Conservation (phyloP, 1,139 yeast genomes). For the Blastobotrys capitulatus region DNA sequence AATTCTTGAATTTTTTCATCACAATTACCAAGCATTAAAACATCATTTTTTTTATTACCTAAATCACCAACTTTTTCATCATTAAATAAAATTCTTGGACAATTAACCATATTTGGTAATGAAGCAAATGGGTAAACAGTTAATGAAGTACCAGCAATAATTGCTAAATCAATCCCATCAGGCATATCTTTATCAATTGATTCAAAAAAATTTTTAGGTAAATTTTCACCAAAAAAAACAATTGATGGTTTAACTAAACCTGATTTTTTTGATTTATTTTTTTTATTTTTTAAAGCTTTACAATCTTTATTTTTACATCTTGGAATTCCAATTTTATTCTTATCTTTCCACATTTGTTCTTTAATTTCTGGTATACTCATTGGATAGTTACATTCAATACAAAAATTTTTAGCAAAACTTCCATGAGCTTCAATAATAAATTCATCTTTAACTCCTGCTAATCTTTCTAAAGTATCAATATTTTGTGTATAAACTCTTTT, state of each 20-base stretch:
- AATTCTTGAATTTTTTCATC: conserved; percentile 55
- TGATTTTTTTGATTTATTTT: conserved; percentile 4
- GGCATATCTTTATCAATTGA: conserved; percentile 49
- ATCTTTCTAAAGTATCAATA: conserved; percentile 83
- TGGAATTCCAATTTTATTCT: conserved; percentile 41
- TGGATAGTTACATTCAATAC: conserved; percentile 63
- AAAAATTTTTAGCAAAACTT: conserved; percentile 78
- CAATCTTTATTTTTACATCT: conserved; percentile 45
- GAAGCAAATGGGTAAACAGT: conserved; percentile 88
- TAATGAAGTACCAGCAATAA: conserved; percentile 89
- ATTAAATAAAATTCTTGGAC: conserved; percentile 65
- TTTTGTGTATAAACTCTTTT: conserved; percentile 83
- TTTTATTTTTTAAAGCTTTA: conserved; percentile 8
- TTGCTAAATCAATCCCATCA: conserved; percentile 57
- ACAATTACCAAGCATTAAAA: conserved; percentile 54
- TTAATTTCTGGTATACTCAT: conserved; percentile 50
- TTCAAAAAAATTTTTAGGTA: conserved; percentile 65
- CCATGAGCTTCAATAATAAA: conserved; percentile 90
- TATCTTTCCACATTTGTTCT: conserved; percentile 35
- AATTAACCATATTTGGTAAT: conserved; percentile 59
- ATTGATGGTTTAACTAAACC: conserved; percentile 90
- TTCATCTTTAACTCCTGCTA: conserved; percentile 67
- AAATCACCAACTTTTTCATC: conserved; percentile 69
- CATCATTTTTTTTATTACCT: conserved; percentile 51
- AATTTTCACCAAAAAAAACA: conserved; percentile 84